Evolutionary conservation across 177 flowering plant species (phyloP).

Genomic region (Telopea speciosissima): DNA sequence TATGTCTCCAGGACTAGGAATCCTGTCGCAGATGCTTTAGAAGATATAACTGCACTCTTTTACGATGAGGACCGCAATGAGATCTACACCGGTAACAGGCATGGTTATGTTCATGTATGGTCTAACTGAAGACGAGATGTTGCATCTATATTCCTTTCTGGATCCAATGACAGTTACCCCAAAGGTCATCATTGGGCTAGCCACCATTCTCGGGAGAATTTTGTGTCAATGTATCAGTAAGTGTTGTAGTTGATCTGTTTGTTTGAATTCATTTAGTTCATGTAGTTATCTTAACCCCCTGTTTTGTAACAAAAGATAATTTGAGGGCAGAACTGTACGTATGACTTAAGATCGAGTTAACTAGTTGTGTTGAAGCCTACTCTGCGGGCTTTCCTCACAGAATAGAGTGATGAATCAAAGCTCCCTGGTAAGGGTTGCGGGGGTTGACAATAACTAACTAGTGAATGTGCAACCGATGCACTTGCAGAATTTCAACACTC

Average conservation of each 20-base stretch:
- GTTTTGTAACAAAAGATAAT: too few species aligned
- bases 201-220: background rate
- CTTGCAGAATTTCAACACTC: too few species aligned
- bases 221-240: background rate
- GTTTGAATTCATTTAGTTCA: background rate
- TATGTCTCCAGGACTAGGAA: conserved; percentile 36
- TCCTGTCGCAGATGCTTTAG: conserved; percentile 83
- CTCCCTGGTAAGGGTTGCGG: too few species aligned
- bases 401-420: too few species aligned
- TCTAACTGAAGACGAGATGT: conserved; percentile 49
- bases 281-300: background rate
- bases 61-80: conserved; percentile 98
- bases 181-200: background rate
- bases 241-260: background rate
- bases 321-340: too few species aligned
- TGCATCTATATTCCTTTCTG: background rate
- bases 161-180: background rate
- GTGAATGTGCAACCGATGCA: too few species aligned
- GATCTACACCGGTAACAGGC: conserved; percentile 93
- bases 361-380: too few species aligned
- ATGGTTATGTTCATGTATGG: conserved; percentile 97
- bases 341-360: too few species aligned
- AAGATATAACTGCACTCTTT: conserved; percentile 91
- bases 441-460: too few species aligned
- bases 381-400: too few species aligned